Percentiles rank a stretch among this genome's conserved stretches.
Conservation (phyloP, 176 grass and related monocot species). For the Echinochloa phyllopogon region DNA sequence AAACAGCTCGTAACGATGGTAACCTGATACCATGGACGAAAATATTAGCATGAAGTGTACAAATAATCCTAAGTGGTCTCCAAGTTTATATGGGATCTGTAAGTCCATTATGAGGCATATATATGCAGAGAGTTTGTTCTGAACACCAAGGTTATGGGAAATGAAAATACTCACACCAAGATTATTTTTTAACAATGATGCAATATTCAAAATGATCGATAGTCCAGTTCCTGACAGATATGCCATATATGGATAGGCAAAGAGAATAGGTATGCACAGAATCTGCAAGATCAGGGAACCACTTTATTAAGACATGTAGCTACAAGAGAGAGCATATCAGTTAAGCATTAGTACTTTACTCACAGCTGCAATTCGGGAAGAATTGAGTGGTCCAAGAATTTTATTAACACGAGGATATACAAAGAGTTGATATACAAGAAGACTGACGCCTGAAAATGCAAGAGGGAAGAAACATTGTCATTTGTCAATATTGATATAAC, state of each 20-base stretch:
- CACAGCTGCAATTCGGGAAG: slow-evolving; percentile 61
- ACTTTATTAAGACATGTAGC: slow-evolving; percentile 3
- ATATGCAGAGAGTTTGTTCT: slow-evolving; percentile 40
- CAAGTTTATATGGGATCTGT: background rate
- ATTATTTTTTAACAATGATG: slow-evolving; percentile 58
- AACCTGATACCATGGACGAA: slow-evolving; percentile 19
- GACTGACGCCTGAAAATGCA: slow-evolving; percentile 55
- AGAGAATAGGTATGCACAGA: slow-evolving; percentile 64
- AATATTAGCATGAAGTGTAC: background rate
- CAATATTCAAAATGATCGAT: slow-evolving; percentile 51
- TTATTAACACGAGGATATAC: slow-evolving; percentile 61
- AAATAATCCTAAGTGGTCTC: background rate
- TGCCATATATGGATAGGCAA: slow-evolving; percentile 64
- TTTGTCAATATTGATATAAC: background rate
- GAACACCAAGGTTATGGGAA: background rate
- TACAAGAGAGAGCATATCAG: slow-evolving; percentile 1
- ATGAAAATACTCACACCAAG: slow-evolving; percentile 48
- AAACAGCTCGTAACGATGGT: slow-evolving; percentile 51
- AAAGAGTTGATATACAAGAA: slow-evolving; percentile 75
- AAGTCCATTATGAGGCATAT: background rate
- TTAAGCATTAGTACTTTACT: slow-evolving; percentile 38
- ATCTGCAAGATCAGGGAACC: slow-evolving; percentile 35
- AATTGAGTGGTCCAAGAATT: slow-evolving; percentile 54
- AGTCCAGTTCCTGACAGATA: slow-evolving; percentile 56
- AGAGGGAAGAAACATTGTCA: slow-evolving; percentile 7